phyloP scores from a whole-genome alignment of 1,284 basidiomycete genomes.

The Cronartium quercuum region DNA sequence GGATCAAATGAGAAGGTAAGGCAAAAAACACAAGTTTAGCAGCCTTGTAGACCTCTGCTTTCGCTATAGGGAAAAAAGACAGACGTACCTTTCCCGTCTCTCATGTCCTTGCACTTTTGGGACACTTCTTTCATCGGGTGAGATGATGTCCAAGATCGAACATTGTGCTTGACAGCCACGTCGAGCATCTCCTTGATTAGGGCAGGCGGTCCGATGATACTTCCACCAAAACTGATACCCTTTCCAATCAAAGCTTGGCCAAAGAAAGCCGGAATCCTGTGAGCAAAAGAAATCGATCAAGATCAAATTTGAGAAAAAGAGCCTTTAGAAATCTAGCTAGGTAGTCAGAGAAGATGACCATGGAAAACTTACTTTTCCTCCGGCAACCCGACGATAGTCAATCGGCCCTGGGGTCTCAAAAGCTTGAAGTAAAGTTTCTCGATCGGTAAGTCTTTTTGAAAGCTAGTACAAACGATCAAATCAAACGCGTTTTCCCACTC shows the following conservation, averaged over 20 bases:
- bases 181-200: constrained; percentile 38
- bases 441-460: constrained; percentile 23
- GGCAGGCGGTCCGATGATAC: constrained; percentile 16
- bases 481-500: constrained; percentile 31
- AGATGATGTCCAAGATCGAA: constrained; percentile 13
- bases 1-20: neutral
- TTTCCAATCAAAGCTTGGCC: constrained; percentile 28
- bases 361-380: constrained; percentile 17
- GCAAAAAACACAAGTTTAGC: neutral
- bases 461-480: constrained; percentile 31
- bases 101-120: constrained; percentile 34
- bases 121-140: constrained; percentile 26
- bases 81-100: constrained; percentile 11
- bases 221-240: constrained; percentile 29
- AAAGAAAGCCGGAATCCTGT: constrained; percentile 23
- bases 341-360: neutral
- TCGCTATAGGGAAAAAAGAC: neutral
- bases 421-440: constrained; percentile 23
- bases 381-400: constrained; percentile 26
- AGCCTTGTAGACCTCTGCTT: neutral
- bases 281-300: neutral
- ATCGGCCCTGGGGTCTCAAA: constrained; percentile 5
- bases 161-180: constrained; percentile 34
- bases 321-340: neutral
- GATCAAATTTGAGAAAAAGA: neutral